phyloP scores from a whole-genome alignment of 805 yeast species.

The Saccharomyces mikatae region DNA sequence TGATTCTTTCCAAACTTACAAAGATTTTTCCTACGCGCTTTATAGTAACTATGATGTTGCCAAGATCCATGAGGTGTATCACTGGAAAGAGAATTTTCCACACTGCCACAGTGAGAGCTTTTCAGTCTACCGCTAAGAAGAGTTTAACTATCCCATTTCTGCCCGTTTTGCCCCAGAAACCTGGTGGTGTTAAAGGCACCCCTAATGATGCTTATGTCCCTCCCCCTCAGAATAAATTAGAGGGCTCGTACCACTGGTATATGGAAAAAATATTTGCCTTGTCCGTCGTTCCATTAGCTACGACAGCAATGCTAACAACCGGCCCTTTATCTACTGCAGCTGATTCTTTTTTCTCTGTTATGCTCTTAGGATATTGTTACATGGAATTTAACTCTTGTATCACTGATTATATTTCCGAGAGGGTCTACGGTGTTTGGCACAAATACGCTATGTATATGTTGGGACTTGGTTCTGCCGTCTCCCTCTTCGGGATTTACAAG shows the following conservation, averaged over 20 bases:
- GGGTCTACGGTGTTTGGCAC: conserved; percentile 78
- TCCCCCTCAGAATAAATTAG: conserved; percentile 54
- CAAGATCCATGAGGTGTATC: conserved; percentile 7
- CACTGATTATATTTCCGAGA: conserved; percentile 80
- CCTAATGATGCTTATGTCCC: conserved; percentile 79
- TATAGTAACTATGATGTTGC: conserved; percentile 18
- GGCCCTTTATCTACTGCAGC: conserved; percentile 63
- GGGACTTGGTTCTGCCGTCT: conserved; percentile 60
- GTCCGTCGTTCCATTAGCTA: conserved; percentile 67
- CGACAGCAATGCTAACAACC: conserved; percentile 59
- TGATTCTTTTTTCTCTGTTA: conserved; percentile 63
- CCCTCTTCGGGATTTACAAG: conserved; percentile 73
- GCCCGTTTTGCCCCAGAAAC: conserved; percentile 68
- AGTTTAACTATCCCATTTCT: conserved; percentile 39
- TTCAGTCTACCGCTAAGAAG: conserved; percentile 26
- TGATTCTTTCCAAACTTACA: conserved; percentile 63
- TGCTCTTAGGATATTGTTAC: conserved; percentile 68
- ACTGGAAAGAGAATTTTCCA: conserved; percentile 2
- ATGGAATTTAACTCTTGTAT: conserved; percentile 88
- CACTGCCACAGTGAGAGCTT: conserved; percentile 9
- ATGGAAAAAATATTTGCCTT: conserved; percentile 68
- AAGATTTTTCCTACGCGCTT: conserved; percentile 38
- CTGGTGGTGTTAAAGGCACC: conserved; percentile 86
- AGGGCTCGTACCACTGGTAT: conserved; percentile 93
- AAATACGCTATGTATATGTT: conserved; percentile 59